These are phyloP conservation scores for Wickerhamomyces alni DNA, from an alignment of 805 yeast species.

Conservation along the genomic window DNA sequence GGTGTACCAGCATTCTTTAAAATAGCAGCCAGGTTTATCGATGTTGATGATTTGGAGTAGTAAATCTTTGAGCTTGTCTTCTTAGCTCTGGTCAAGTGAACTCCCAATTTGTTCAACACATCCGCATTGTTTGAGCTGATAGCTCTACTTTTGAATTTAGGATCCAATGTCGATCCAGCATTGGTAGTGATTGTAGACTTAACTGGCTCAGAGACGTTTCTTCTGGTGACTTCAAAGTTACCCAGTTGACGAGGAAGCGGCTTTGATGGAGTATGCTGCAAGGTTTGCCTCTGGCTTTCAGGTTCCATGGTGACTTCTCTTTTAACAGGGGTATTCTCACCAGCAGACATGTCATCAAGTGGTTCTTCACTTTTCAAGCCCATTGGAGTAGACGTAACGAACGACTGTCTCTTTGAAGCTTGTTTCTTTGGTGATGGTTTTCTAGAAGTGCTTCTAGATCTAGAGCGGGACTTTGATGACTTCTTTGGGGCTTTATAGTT, in stretches of 20 bases:
- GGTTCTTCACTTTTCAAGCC: background rate
- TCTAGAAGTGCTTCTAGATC: background rate
- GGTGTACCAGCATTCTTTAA: conserved; percentile 7
- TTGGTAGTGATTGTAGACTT: conserved; percentile 10
- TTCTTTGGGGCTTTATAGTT: conserved; percentile 11
- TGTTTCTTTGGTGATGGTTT: conserved; percentile 9
- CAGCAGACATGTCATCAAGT: no score
- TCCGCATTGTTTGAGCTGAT: conserved; percentile 15
- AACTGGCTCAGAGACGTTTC: conserved; percentile 16
- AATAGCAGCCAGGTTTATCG: conserved; percentile 20
- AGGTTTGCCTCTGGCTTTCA: conserved; percentile 4
- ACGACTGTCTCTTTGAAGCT: conserved; percentile 1
- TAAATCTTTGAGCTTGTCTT: conserved; percentile 19
- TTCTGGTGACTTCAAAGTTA: conserved; percentile 12
- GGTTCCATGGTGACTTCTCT: background rate
- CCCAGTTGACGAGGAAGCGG: conserved; percentile 11
- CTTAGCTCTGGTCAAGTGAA: conserved; percentile 12
- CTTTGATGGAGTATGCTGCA: conserved; percentile 2
- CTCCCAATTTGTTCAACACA: conserved; percentile 19
- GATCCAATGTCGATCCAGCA: conserved; percentile 19
- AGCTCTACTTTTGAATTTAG: conserved; percentile 14
- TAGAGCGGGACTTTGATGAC: background rate
- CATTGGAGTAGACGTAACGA: conserved; percentile 3
- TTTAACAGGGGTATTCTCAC: no score
- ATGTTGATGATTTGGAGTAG: conserved; percentile 24